phyloP scores from a whole-genome alignment of 345 rosid species.

The Durio zibethinus region DNA sequence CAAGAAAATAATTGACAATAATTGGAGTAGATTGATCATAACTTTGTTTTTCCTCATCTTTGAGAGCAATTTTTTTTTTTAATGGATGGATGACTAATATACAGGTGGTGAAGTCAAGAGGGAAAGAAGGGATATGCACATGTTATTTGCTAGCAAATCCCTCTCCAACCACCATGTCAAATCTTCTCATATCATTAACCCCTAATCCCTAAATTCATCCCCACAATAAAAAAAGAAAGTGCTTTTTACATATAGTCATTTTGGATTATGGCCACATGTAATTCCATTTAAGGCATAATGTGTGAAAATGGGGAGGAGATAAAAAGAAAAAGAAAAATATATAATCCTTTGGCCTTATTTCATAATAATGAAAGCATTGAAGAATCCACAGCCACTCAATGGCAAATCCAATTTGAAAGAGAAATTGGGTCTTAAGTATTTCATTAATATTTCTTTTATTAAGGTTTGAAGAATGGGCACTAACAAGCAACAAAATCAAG shows the following conservation, averaged over 20 bases:
- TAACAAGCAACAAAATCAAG: slow-evolving; percentile 11
- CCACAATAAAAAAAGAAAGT: slow-evolving; percentile 14
- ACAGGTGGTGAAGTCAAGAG: slow-evolving; percentile 30
- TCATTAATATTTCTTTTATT: slow-evolving; percentile 8
- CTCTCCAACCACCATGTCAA: slow-evolving; percentile 21
- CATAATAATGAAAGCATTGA: slow-evolving; percentile 5
- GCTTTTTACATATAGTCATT: slow-evolving; percentile 5
- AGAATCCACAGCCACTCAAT: slow-evolving; percentile 33
- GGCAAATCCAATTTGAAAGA: slow-evolving; percentile 33
- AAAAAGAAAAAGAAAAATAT: not conserved
- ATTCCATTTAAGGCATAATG: slow-evolving; percentile 18
- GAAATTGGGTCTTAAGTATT: slow-evolving; percentile 19
- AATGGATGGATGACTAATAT: not conserved
- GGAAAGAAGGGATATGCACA: slow-evolving; percentile 46
- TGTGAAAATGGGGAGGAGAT: not conserved
- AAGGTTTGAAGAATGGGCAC: slow-evolving; percentile 6
- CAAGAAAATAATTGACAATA: slow-evolving; percentile 34
- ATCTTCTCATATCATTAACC: slow-evolving; percentile 23
- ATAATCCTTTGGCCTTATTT: slow-evolving; percentile 21
- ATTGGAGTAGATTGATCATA: slow-evolving; percentile 16
- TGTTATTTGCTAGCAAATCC: slow-evolving; percentile 43
- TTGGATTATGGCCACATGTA: slow-evolving; percentile 19
- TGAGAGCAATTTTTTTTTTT: not conserved
- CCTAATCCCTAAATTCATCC: slow-evolving; percentile 20
- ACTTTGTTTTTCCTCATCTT: not conserved